These are phyloP conservation scores for Ustilago lituana DNA, from an alignment of 1,284 basidiomycete species.

Conservation along the genomic window DNA sequence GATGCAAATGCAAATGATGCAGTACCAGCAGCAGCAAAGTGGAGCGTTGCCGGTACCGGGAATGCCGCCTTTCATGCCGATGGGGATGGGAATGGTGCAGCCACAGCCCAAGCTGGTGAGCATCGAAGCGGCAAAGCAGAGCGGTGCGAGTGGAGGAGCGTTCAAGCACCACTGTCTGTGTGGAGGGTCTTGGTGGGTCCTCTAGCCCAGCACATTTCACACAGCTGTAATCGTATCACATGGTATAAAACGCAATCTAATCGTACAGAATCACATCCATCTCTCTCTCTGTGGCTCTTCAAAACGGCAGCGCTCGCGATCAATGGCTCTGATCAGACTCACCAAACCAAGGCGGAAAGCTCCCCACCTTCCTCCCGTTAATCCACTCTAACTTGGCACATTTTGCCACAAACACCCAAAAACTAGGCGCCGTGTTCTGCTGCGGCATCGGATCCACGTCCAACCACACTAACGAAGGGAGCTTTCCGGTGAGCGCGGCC, in stretches of 20 bases:
- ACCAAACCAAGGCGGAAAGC: slow-evolving; percentile 31
- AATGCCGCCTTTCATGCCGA: slow-evolving; percentile 12
- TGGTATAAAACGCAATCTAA: too few relatives aligned
- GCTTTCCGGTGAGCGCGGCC: slow-evolving; percentile 11
- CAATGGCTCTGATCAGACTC: slow-evolving; percentile 16
- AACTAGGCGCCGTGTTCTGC: slow-evolving; percentile 47
- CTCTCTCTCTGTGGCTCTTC: not conserved
- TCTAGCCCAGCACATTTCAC: slow-evolving; percentile 3
- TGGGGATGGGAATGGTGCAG: slow-evolving; percentile 5
- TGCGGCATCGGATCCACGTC: slow-evolving; percentile 38
- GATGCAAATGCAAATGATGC: slow-evolving; percentile 23
- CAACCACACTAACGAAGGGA: slow-evolving; percentile 10
- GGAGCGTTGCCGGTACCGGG: not conserved
- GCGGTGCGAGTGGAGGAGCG: not conserved
- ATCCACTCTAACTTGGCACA: slow-evolving; percentile 9
- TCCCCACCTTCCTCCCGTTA: slow-evolving; percentile 8
- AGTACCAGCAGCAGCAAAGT: slow-evolving; percentile 5
- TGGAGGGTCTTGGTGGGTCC: slow-evolving; percentile 41
- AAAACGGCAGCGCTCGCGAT: slow-evolving; percentile 23
- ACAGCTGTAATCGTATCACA: too few relatives aligned
- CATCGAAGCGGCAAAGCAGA: slow-evolving; percentile 5
- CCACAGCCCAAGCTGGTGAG: slow-evolving; percentile 16
- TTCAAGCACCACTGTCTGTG: slow-evolving; percentile 34
- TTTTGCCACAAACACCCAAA: slow-evolving; percentile 24
- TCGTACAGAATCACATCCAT: not conserved